Base-by-base conservation (phyloP, 2,329 filamentous ascomycete genomes). In the Gremmenia infestans region DNA sequence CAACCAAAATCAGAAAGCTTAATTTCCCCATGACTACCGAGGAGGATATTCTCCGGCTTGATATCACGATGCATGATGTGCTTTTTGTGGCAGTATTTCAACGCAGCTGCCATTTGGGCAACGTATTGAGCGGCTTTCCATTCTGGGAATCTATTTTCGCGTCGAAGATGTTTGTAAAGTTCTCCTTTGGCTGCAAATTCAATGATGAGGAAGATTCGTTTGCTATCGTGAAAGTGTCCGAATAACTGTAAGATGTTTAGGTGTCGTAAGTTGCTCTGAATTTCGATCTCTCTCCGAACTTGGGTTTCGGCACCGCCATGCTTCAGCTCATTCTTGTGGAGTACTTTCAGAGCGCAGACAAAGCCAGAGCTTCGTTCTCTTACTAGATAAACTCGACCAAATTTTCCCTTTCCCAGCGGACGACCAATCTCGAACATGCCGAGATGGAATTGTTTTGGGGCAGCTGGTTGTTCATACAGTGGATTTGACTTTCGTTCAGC, bases 1-100 rank as follows among this genome's bases (percentile, higher is more conserved):
- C 94, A 99, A 50, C 94, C 93, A 69, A 97, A 99, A 73, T 99
- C 94, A 4, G 91, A 95, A 68, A 99, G 92, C 74, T 99, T 99
- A 76, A 99, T 92, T 78, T 99, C 94, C 63, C 92, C 94, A 70
- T 97, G 93, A 58, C 97, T 91, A 14, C 93, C 93, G 32, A 97
- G 87, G 22, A 97, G 81, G 62, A 97, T 97, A 68, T 97, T 97
- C 74, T 97, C 92, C 2, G 92, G 92, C 78, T 97, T 97, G 76
- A 97, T 97, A 67, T 97, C 92, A 57, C 92, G 83, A 74, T 97
- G 93, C 76, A 97, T 97, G 65, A 97, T 89, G 72, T 97, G 91
- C 77, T 97, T 97, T 72, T 91, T 91, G 77, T 97, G 92, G 47
- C 97, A 81, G 70, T 97, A 97, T 64, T 87, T 86, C 65, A 96